A percentile compares a stretch with the other conserved stretches of the same genome.
Evolutionary conservation across 768 basidiomycete species (phyloP).

Genomic region (Mycena chlorophos): DNA sequence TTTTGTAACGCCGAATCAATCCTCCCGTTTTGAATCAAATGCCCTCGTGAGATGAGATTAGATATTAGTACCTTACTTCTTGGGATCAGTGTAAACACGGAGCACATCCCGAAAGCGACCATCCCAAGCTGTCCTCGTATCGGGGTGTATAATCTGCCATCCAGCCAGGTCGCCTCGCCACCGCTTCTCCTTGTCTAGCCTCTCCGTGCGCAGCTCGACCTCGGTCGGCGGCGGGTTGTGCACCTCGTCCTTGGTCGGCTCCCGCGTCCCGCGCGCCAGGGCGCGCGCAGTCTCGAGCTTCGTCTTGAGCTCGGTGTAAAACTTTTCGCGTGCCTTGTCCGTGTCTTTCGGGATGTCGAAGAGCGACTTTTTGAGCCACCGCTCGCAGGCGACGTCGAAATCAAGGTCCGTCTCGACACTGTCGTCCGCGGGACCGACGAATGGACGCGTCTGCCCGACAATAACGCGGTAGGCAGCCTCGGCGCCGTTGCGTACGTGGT

Average conservation of each 20-base stretch:
- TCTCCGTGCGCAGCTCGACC: constrained; percentile 83
- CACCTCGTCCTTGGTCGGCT: constrained; percentile 83
- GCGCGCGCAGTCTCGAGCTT: constrained; percentile 73
- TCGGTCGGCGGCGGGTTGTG: constrained; percentile 82
- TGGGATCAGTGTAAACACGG: constrained; percentile 41
- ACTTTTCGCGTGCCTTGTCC: constrained; percentile 68
- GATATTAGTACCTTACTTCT: background rate
- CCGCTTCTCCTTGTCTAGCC: constrained; percentile 83
- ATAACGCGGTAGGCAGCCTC: constrained; percentile 81
- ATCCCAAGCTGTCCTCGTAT: constrained; percentile 72
- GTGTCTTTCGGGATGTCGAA: constrained; percentile 55
- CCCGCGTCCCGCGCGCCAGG: constrained; percentile 69
- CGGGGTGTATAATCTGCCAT: constrained; percentile 74
- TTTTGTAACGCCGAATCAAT: no score
- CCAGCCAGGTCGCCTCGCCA: constrained; percentile 82
- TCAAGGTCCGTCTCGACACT: constrained; percentile 57
- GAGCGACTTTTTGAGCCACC: constrained; percentile 66
- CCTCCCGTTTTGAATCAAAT: no score
- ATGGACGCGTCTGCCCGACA: constrained; percentile 58
- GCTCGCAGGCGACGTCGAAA: constrained; percentile 69
- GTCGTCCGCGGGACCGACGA: constrained; percentile 39
- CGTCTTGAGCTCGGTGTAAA: constrained; percentile 69
- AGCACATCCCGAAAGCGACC: constrained; percentile 63
- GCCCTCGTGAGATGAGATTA: background rate
- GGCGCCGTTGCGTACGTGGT: constrained; percentile 76